Base-by-base conservation (phyloP, 2,329 filamentous ascomycete genomes). In the Colletotrichum orbiculare region DNA sequence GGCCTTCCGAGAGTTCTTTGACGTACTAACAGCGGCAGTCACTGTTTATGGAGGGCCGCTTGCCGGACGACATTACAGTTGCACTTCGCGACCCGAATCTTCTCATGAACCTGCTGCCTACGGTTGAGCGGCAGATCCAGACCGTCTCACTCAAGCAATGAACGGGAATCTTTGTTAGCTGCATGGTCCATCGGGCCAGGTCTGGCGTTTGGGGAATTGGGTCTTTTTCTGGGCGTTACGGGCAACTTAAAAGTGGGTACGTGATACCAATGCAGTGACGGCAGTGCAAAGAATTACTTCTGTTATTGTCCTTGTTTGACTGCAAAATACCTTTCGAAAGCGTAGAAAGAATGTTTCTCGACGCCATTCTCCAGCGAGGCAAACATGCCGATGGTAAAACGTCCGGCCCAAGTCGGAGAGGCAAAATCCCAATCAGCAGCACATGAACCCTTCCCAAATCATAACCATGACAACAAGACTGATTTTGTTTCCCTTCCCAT, bases 11-110 rank as follows among this genome's bases (percentile, higher is more conserved):
- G 17, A 12, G 8, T 17, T 43, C n/a, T 60, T 42, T 67, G 7
- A 10, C 25, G 13, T 52, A 47, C 69, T 74, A 54, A 75, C 70
- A 54, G 12, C 55, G 41, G 41, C 62, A 87, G 85, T 81, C 78
- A 55, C 75, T 88, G 5, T 73, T 80, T 61, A 79, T 81, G 73
- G 79, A 80, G 2, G 86, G 86, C 2, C 75, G 80, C 41, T 71
- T 82, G 49, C 87, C 90, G 4, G 91, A 95, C 71, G 93, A 94
- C 73, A 85, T 94, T 25, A 90, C 92, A 2, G 86, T 91, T 45
- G 86, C 91, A 33, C 82, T 97, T 79, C 85, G 94, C 71, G 93
- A 97, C 77, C 86, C 93, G 2, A 96, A 96, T 72, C 83, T 88
- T 59, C 81, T 97, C 46, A 87, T 88, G 12, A 86, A 89, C 35